Evolutionary conservation across 2,329 filamentous ascomycete genomes (phyloP).

Genomic region (Talaromyces sp.): DNA sequence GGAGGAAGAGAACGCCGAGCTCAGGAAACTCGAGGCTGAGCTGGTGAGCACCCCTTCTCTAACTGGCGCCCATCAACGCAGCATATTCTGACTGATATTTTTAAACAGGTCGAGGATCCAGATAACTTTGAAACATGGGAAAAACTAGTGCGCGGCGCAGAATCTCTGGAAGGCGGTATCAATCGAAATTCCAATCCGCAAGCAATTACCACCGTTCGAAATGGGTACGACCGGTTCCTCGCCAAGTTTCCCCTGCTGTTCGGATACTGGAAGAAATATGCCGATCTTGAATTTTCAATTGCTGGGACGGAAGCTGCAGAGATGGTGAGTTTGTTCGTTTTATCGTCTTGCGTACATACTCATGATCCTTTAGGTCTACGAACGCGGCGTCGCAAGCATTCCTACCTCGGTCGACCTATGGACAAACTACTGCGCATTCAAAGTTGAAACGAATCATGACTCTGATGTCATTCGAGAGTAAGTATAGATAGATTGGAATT

Average conservation of each 20-base stretch:
- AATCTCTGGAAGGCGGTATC: slow-evolving; percentile 84
- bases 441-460: slow-evolving; percentile 95
- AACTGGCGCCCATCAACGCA: too few species aligned
- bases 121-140: slow-evolving; percentile 97
- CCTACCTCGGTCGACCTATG: slow-evolving; percentile 92
- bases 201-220: slow-evolving; percentile 80
- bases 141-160: slow-evolving; percentile 77
- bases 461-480: slow-evolving; percentile 98
- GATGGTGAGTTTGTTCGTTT: slow-evolving; percentile 61
- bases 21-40: slow-evolving; percentile 73
- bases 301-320: slow-evolving; percentile 95
- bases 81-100: background rate
- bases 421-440: slow-evolving; percentile 97
- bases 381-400: slow-evolving; percentile 90
- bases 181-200: slow-evolving; percentile 96
- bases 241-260: slow-evolving; percentile 93
- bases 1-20: slow-evolving; percentile 77
- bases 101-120: slow-evolving; percentile 59
- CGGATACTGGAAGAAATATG: slow-evolving; percentile 99
- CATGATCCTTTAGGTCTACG: slow-evolving; percentile 67
- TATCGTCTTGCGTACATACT: slow-evolving; percentile 6
- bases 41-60: slow-evolving; percentile 58
- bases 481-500: slow-evolving; percentile 63
- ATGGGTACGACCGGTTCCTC: slow-evolving; percentile 88
- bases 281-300: slow-evolving; percentile 94